Evolutionary conservation across 208 protist genomes (phyloP).

Genomic region (Wallacemonas rigidus): DNA sequence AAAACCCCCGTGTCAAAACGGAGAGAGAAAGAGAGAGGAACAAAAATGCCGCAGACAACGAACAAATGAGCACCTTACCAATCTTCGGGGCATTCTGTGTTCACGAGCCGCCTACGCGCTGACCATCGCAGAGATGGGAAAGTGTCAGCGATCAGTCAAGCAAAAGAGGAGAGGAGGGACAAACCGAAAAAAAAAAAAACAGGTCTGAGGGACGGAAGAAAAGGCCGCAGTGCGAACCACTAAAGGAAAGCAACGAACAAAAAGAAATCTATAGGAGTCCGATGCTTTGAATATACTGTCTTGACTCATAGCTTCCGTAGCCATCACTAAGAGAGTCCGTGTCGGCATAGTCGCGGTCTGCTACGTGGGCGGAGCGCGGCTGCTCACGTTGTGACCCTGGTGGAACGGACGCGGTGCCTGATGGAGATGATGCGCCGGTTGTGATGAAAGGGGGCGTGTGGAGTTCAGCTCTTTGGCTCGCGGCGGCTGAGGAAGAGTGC

Average conservation of each 20-base stretch:
- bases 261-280: constrained; percentile 53
- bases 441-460: neutral
- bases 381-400: neutral
- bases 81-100: too few species aligned
- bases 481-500: too few species aligned
- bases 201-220: neutral
- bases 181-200: constrained; percentile 3
- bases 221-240: too few species aligned
- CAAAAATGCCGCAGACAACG: neutral
- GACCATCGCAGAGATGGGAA: too few species aligned
- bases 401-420: neutral
- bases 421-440: constrained; percentile 8
- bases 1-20: neutral
- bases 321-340: constrained; percentile 86
- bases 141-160: too few species aligned
- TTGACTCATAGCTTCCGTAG: constrained; percentile 87
- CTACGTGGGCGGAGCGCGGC: constrained; percentile 3
- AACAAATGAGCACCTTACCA: too few species aligned
- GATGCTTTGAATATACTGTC: constrained; percentile 79
- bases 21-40: constrained; percentile 23
- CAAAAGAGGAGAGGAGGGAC: too few species aligned
- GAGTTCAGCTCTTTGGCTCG: too few species aligned
- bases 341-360: constrained; percentile 19
- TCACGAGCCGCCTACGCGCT: too few species aligned
- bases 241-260: neutral